Base-by-base conservation (phyloP, 176 grass and related monocot genomes). In the Alopecurus myosuroides region DNA sequence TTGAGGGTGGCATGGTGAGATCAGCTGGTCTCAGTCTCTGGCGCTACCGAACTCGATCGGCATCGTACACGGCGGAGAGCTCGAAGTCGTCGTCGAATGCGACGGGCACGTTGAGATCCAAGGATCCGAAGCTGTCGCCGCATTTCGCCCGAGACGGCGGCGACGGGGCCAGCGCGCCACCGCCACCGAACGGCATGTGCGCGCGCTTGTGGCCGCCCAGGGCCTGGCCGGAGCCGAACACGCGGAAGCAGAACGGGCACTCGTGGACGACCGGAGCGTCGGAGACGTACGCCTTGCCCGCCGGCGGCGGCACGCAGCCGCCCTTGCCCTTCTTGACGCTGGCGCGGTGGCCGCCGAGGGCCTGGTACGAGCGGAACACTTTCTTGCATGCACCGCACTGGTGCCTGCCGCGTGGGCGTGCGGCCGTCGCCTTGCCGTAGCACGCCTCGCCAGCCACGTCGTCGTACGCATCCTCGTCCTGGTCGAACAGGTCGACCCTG, bases 201-300 rank as follows among this genome's bases (percentile, higher is more conserved):
- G 92, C 79, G 30, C 88, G 86, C 86, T 96, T 96, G 88, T 99
- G 97, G 45, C 97, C 97, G 48, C 97, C 94, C 45, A 99, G 92
- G 9, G 92, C 97, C 55, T 99, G 97, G 17, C 92, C 94, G 50
- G 97, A 99, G 58, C 46, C 63, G 86, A 99, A 99, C 64, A 96
- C 86, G 46, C 86, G 88, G 67, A 83, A 87, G 89, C 97, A 99
- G 91, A 89, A 94, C 55, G 90, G 91, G 44, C 97, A 99, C 89
- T 91, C 85, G 85, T 94, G 91, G 57, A 90, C 6, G 56, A 37
- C 49, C 13, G 85, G 28, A 8, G 30, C 34, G 65, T 26, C 36
- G 33, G 36, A 63, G 75, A 45, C 35, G 53, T 1, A 53, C 39
- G 79, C 28, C 28, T 44, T 81, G 34, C 81, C 15, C 23, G 73